These are phyloP conservation scores for Phytophthora agathidicida DNA, from an alignment of 352 stramenopile genomes.

Conservation along the genomic window DNA sequence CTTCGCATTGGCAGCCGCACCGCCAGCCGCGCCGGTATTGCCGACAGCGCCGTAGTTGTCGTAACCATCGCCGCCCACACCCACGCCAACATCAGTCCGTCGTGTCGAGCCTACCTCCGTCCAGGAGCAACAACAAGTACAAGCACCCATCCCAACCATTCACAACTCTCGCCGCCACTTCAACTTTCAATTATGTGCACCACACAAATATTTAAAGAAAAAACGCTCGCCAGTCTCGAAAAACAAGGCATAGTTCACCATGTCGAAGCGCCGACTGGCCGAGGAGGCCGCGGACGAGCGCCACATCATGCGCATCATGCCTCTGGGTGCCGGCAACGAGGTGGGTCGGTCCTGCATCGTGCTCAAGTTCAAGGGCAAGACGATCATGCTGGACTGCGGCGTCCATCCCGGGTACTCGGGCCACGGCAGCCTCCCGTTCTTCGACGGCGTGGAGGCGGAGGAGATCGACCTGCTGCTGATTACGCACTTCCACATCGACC, in stretches of 20 bases:
- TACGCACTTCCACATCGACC: conserved; percentile 99
- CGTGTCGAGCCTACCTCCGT: too few species aligned
- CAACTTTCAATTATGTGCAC: too few species aligned
- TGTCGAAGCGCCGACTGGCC: conserved; percentile 78
- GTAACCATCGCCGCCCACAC: not conserved
- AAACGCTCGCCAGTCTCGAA: too few species aligned
- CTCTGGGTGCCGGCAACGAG: conserved; percentile 98
- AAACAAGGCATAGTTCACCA: too few species aligned
- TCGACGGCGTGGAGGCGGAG: conserved; percentile 96
- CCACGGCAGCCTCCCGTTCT: conserved; percentile 97
- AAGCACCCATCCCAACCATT: too few species aligned
- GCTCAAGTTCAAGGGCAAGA: conserved; percentile 99
- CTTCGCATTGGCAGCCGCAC: conserved; percentile 6
- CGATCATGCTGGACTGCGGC: conserved; percentile 95
- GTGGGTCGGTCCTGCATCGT: conserved; percentile 99
- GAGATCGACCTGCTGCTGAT: conserved; percentile 98
- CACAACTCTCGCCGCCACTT: too few species aligned
- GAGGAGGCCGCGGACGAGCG: conserved; percentile 84
- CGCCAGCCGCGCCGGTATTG: too few species aligned
- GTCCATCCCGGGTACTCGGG: conserved; percentile 95
- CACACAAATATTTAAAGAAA: too few species aligned
- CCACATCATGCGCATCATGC: conserved; percentile 94
- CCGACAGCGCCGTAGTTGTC: conserved; percentile 1
- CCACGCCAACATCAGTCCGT: not conserved
- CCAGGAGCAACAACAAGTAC: too few species aligned